Percentiles rank a stretch among this genome's conserved stretches.
These are phyloP conservation scores for Scheffersomyces amazonensis DNA, from an alignment of 805 yeast genomes.

Conservation along the genomic window DNA sequence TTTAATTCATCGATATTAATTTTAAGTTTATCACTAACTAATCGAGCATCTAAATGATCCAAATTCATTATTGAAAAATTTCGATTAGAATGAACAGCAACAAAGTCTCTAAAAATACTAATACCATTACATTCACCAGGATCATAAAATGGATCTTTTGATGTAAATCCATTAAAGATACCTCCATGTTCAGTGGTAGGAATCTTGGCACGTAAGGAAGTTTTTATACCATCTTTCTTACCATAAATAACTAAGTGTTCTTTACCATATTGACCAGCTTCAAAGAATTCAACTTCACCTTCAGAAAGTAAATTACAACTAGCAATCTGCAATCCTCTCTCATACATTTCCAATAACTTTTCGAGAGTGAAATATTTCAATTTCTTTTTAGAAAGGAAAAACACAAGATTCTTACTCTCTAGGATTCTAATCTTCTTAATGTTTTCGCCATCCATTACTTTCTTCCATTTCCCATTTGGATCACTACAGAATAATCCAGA, in stretches of 20 bases:
- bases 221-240: background rate
- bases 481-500: constrained; percentile 62
- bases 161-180: constrained; percentile 35
- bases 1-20: constrained; percentile 30
- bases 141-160: constrained; percentile 44
- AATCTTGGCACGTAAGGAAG: constrained; percentile 13
- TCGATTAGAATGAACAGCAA: constrained; percentile 63
- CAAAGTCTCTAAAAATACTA: constrained; percentile 61
- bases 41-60: constrained; percentile 53
- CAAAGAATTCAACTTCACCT: constrained; percentile 55
- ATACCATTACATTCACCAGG: constrained; percentile 59
- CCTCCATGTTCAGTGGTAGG: constrained; percentile 57
- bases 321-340: constrained; percentile 34
- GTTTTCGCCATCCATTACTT: constrained; percentile 49
- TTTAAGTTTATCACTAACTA: constrained; percentile 25
- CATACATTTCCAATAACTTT: constrained; percentile 58
- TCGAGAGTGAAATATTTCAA: constrained; percentile 64
- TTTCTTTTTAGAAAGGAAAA: constrained; percentile 56
- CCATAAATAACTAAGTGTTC: constrained; percentile 47
- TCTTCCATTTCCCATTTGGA: constrained; percentile 49
- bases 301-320: constrained; percentile 50
- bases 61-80: constrained; percentile 67
- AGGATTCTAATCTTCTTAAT: constrained; percentile 49
- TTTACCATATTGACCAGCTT: constrained; percentile 66
- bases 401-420: constrained; percentile 50